Percentiles rank a stretch among this genome's conserved stretches.
Evolutionary conservation across 73 alveolate genomes (phyloP).

Genomic region (Durusdinium trenchii): DNA sequence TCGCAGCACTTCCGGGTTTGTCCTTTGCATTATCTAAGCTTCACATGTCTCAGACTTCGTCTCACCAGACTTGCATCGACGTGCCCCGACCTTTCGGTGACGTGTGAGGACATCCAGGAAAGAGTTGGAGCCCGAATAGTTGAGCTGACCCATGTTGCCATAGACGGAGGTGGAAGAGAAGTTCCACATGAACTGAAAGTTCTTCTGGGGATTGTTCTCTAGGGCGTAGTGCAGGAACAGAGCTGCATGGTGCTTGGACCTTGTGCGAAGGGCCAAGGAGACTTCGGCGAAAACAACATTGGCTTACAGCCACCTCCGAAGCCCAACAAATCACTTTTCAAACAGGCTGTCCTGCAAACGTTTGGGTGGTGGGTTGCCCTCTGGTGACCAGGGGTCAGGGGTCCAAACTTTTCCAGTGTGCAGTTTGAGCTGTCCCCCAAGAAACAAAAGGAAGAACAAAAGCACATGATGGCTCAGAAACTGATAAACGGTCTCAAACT

Average conservation of each 20-base stretch:
- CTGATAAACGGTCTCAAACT: conserved; percentile 72
- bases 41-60: too few relatives aligned
- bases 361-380: too few relatives aligned
- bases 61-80: too few relatives aligned
- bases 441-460: too few relatives aligned
- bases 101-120: conserved; percentile 92
- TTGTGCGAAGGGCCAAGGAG: not conserved
- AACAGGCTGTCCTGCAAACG: too few relatives aligned
- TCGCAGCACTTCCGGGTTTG: not conserved
- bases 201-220: conserved; percentile 85
- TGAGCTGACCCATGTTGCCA: conserved; percentile 95
- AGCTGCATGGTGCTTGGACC: conserved; percentile 94
- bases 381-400: too few relatives aligned
- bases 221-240: conserved; percentile 79
- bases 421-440: too few relatives aligned
- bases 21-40: not conserved
- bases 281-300: not conserved
- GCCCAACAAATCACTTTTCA: too few relatives aligned
- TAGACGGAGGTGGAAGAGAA: conserved; percentile 90
- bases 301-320: too few relatives aligned
- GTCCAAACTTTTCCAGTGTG: too few relatives aligned
- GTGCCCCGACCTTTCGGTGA: conserved; percentile 72
- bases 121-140: conserved; percentile 95
- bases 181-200: conserved; percentile 77
- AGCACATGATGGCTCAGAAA: not conserved